A percentile compares a stretch with the other conserved stretches of the same genome.
Evolutionary conservation across 495 filamentous ascomycete genomes (phyloP).

Genomic region (Cairneyella variabilis): DNA sequence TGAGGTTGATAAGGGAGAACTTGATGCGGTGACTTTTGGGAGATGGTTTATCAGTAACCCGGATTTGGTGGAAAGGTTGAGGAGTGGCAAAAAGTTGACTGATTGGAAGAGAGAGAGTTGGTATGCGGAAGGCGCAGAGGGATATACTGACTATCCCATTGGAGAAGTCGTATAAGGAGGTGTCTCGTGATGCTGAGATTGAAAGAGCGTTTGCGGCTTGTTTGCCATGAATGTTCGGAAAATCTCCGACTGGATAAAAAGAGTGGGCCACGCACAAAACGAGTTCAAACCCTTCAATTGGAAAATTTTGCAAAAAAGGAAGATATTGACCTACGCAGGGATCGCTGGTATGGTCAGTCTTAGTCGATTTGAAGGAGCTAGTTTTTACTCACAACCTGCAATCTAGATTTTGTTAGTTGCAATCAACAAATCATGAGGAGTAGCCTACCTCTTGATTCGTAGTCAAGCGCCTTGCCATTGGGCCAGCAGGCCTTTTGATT

Average conservation of each 20-base stretch:
- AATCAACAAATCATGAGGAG: no score
- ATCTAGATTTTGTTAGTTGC: no score
- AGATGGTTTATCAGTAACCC: constrained; percentile 20
- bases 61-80: constrained; percentile 16
- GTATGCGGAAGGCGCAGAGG: constrained; percentile 21
- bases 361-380: no score
- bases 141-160: constrained; percentile 18
- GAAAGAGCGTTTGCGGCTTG: no score
- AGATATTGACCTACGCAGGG: no score
- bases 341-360: no score
- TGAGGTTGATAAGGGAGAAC: constrained; percentile 54
- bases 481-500: constrained; percentile 34
- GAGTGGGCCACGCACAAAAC: no score
- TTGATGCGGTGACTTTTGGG: constrained; percentile 37
- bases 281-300: no score
- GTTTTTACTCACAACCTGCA: no score
- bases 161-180: not conserved
- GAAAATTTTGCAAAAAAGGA: no score
- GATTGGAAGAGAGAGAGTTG: not conserved
- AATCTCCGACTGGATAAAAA: no score
- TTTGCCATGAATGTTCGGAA: no score
- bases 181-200: not conserved
- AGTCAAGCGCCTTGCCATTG: constrained; percentile 42
- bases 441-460: constrained; percentile 34
- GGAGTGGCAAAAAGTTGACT: constrained; percentile 2